Evolutionary conservation across 371 early-diverging fungal species (phyloP).

Genomic region (Mucor velutinosus): DNA sequence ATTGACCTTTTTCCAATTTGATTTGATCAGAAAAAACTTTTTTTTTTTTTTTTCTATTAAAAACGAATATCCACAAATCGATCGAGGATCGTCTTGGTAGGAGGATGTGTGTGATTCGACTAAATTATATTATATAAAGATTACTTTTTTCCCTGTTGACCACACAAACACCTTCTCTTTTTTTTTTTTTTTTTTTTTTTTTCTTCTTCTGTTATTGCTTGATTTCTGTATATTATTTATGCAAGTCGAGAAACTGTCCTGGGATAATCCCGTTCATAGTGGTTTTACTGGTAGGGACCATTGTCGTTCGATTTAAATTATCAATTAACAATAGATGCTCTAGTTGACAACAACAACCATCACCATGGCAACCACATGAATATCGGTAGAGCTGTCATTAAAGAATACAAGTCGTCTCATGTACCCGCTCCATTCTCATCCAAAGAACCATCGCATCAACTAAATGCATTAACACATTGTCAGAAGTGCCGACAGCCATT

Average conservation of each 20-base stretch:
- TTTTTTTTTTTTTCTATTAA: not conserved
- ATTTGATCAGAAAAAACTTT: not conserved
- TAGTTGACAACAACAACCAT: not conserved
- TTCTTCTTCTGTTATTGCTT: no score
- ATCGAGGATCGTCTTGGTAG: not conserved
- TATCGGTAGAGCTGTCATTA: conserved; percentile 8
- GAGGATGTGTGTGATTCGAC: not conserved
- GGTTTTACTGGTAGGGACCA: not conserved
- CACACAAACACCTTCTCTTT: not conserved
- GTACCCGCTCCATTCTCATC: not conserved
- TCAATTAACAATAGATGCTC: not conserved
- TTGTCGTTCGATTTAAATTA: not conserved
- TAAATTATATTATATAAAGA: not conserved
- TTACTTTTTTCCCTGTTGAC: not conserved
- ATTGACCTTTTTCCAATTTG: not conserved
- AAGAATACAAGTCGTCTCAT: conserved; percentile 7
- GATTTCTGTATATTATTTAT: not conserved
- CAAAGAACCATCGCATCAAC: not conserved
- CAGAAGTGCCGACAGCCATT: conserved; percentile 6
- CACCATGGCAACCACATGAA: not conserved
- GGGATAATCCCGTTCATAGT: not conserved
- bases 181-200: not conserved
- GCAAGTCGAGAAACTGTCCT: not conserved
- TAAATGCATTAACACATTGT: conserved; percentile 13
- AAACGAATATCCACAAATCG: not conserved